phyloP scores from a whole-genome alignment of 192 early-diverging fungal genomes.

The Coemansia sp. region DNA sequence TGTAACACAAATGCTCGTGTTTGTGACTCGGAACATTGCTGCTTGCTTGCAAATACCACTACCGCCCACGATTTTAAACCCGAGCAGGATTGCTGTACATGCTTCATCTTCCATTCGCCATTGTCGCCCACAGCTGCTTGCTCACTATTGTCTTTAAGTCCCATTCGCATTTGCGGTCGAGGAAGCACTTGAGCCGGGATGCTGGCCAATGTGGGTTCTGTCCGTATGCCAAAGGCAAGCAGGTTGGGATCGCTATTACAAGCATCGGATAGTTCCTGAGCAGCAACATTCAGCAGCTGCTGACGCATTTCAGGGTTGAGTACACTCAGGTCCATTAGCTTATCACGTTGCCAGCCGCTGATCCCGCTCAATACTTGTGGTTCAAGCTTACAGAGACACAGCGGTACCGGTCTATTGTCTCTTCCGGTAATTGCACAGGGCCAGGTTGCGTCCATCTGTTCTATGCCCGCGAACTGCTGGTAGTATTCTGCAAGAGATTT shows the following conservation, averaged over 20 bases:
- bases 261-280: background rate
- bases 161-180: conserved; percentile 1
- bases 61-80: conserved; percentile 24
- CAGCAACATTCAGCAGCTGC: conserved; percentile 1
- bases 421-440: conserved; percentile 15
- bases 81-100: no score
- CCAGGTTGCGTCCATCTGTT: background rate
- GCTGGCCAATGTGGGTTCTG: conserved; percentile 6
- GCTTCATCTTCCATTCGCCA: no score
- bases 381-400: conserved; percentile 11
- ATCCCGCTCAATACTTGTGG: background rate
- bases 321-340: background rate
- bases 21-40: background rate
- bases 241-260: background rate
- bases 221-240: conserved; percentile 15
- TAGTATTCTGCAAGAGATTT: conserved; percentile 8
- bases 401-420: conserved; percentile 6
- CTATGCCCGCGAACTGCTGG: background rate
- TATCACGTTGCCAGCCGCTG: conserved; percentile 11
- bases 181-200: conserved; percentile 9
- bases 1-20: conserved; percentile 12
- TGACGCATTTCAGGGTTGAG: background rate
- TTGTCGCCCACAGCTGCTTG: no score
- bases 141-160: no score
- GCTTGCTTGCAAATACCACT: conserved; percentile 17